Conservation (phyloP, 768 basidiomycete genomes). For the Chalciporus sphaerocephalus region DNA sequence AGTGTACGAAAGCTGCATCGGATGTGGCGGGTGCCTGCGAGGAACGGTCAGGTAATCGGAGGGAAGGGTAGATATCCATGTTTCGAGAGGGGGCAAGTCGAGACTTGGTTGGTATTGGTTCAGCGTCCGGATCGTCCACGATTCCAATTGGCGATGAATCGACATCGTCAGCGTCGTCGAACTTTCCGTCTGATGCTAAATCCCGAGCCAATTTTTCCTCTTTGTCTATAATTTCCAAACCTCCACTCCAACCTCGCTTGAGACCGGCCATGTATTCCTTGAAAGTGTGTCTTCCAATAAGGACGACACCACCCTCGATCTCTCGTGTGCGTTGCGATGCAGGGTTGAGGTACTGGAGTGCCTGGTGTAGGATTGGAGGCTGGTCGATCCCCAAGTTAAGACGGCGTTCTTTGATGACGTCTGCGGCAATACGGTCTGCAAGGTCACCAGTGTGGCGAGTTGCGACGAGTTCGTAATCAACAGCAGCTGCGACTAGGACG, state of each 20-base stretch:
- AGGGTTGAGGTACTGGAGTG: slow-evolving; percentile 49
- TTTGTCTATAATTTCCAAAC: slow-evolving; percentile 59
- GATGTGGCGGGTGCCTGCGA: slow-evolving; percentile 14
- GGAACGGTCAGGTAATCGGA: slow-evolving; percentile 22
- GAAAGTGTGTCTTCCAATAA: slow-evolving; percentile 85
- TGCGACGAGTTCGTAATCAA: slow-evolving; percentile 83
- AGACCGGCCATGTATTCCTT: slow-evolving; percentile 95
- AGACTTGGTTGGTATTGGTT: slow-evolving; percentile 41
- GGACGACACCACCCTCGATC: slow-evolving; percentile 76
- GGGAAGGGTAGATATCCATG: slow-evolving; percentile 33
- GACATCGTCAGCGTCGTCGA: slow-evolving; percentile 59
- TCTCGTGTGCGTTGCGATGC: slow-evolving; percentile 53
- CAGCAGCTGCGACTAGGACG: slow-evolving; percentile 85
- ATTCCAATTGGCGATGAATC: slow-evolving; percentile 23
- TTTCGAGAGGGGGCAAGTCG: slow-evolving; percentile 34
- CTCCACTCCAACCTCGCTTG: slow-evolving; percentile 77
- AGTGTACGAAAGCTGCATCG: slow-evolving; percentile 30
- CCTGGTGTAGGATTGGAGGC: slow-evolving; percentile 37
- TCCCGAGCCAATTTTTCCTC: slow-evolving; percentile 68
- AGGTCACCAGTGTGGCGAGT: slow-evolving; percentile 86
- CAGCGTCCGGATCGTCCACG: slow-evolving; percentile 29
- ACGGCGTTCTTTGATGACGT: slow-evolving; percentile 68
- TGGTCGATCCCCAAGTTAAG: slow-evolving; percentile 59
- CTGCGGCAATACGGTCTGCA: slow-evolving; percentile 67
- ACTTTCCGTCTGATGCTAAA: slow-evolving; percentile 68